phyloP scores from a whole-genome alignment of 257 asterid genomes.

The Plectranthus barbatus region DNA sequence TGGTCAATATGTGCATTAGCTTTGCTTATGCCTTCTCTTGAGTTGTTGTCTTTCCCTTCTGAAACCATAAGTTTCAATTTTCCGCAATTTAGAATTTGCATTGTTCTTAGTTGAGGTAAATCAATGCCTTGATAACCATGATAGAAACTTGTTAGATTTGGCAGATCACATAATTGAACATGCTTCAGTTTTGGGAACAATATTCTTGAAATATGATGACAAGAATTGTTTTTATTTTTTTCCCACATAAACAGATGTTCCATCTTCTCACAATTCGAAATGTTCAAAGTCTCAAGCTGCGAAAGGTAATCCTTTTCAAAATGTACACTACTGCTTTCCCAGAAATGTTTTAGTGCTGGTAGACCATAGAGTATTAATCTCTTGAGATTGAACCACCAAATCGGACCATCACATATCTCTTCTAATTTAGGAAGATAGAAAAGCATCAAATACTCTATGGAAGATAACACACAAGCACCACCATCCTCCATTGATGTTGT shows the following conservation, averaged over 20 bases:
- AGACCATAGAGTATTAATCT: neutral
- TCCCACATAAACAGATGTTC: no score
- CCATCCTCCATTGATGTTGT: neutral
- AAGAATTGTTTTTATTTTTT: neutral
- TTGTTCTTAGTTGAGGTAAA: neutral
- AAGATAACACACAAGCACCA: neutral
- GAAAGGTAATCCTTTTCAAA: no score
- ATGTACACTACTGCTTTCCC: no score
- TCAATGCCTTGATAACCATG: neutral
- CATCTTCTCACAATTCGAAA: neutral
- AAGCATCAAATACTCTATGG: no score
- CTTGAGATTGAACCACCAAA: neutral
- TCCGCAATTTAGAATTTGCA: no score
- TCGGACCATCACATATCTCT: neutral
- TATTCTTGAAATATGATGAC: neutral
- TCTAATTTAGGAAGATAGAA: no score
- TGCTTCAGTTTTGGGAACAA: neutral
- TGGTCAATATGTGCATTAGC: no score
- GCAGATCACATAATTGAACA: neutral
- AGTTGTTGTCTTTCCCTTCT: no score
- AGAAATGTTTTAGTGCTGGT: neutral
- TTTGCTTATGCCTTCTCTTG: no score
- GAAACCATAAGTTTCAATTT: no score
- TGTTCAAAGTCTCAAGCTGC: neutral
- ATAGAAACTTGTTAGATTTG: neutral